These are phyloP conservation scores for Aspergillus nanangensis DNA, from an alignment of 495 filamentous ascomycete species.

Conservation along the genomic window DNA sequence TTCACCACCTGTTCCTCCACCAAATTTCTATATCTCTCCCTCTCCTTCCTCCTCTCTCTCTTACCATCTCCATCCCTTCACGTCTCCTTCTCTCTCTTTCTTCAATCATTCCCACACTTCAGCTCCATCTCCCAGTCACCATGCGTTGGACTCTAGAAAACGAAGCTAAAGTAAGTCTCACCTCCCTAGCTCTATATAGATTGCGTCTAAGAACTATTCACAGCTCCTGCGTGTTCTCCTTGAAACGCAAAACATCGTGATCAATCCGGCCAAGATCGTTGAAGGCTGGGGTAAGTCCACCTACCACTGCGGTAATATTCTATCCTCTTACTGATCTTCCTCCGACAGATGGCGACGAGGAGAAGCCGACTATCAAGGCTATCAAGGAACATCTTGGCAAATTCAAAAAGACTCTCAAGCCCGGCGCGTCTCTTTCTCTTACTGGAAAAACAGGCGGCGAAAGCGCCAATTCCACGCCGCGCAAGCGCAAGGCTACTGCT, in stretches of 20 bases:
- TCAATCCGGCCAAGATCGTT: neutral
- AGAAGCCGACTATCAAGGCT: neutral
- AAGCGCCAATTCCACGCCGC: neutral
- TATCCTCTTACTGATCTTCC: neutral
- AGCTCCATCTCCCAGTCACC: neutral
- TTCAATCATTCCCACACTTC: too few relatives aligned
- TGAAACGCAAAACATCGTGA: neutral
- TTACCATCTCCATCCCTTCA: too few relatives aligned
- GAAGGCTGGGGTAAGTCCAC: neutral
- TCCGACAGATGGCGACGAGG: neutral
- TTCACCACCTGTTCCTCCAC: too few relatives aligned
- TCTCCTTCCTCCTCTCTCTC: too few relatives aligned
- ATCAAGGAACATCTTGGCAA: neutral
- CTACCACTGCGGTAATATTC: neutral
- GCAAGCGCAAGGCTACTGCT: neutral
- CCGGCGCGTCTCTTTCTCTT: neutral
- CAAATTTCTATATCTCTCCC: too few relatives aligned
- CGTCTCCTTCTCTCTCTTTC: too few relatives aligned
- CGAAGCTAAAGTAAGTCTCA: neutral
- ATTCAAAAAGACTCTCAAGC: neutral
- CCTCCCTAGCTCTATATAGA: neutral
- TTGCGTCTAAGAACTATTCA: neutral
- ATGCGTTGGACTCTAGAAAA: neutral
- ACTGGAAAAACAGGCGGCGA: neutral
- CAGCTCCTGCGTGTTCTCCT: neutral